phyloP scores from a whole-genome alignment of 306 rosid species.

The Pyrus communis region DNA sequence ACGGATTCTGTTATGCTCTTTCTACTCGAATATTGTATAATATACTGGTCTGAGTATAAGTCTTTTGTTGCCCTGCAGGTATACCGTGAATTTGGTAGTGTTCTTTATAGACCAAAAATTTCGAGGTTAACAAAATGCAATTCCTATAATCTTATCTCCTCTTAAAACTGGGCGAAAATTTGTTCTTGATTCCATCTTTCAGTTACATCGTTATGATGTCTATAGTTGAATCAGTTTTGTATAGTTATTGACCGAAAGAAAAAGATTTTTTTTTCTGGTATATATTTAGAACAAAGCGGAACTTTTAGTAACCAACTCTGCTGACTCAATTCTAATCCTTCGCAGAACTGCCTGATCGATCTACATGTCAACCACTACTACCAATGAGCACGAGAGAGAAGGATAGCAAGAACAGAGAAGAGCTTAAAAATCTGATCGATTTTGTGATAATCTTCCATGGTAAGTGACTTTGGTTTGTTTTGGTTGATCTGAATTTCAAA shows the following conservation, averaged over 20 bases:
- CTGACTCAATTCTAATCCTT: neutral
- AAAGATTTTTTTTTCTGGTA: neutral
- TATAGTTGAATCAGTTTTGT: neutral
- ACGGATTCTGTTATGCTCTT: neutral
- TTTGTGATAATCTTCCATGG: no score
- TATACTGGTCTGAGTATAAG: neutral
- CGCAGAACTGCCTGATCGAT: constrained; percentile 44
- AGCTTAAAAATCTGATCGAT: neutral
- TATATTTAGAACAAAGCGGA: neutral
- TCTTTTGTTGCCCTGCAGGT: constrained; percentile 21
- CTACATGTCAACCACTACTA: constrained; percentile 17
- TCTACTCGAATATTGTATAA: neutral
- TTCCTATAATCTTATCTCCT: neutral
- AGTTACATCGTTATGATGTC: neutral
- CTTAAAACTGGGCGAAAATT: neutral
- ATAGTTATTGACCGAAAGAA: no score
- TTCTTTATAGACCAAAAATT: constrained; percentile 34
- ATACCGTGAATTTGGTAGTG: constrained; percentile 36
- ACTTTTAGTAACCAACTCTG: neutral
- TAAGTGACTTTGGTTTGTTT: no score
- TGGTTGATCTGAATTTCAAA: no score
- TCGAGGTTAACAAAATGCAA: constrained; percentile 28
- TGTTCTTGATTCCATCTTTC: neutral
- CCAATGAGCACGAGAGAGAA: constrained; percentile 30
- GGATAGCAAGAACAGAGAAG: constrained; percentile 35